Conservation (phyloP, 192 early-diverging fungal genomes). For the Piromyces finnis region DNA sequence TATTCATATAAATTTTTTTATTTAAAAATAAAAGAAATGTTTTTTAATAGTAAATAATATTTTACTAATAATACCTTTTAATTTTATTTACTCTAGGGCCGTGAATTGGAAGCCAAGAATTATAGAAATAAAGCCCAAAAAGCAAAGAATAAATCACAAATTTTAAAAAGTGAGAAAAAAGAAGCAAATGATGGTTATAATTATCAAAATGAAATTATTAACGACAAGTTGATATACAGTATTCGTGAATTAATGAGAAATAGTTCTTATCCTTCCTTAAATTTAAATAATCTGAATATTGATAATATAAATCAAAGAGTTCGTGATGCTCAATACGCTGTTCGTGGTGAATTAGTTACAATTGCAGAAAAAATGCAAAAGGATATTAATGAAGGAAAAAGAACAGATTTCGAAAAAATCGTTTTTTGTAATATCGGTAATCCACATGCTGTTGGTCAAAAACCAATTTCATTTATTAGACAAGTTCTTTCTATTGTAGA, state of each 20-base stretch:
- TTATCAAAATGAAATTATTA: not conserved
- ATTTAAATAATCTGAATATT: not conserved
- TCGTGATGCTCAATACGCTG: conserved; percentile 76
- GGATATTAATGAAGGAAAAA: conserved; percentile 8
- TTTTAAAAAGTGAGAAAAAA: not conserved
- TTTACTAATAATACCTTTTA: too few relatives aligned
- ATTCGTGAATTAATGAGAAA: not conserved
- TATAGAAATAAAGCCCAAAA: not conserved
- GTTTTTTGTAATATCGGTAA: conserved; percentile 82
- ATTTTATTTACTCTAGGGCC: too few relatives aligned
- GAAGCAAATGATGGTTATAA: not conserved
- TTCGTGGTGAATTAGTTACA: conserved; percentile 86
- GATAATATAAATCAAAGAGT: conserved; percentile 57
- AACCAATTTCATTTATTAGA: conserved; percentile 90
- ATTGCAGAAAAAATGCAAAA: conserved; percentile 65
- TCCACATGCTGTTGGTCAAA: conserved; percentile 73
- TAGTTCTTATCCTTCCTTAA: not conserved
- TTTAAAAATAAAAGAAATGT: too few relatives aligned
- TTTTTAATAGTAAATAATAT: too few relatives aligned
- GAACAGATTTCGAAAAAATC: conserved; percentile 46
- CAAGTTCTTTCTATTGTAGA: conserved; percentile 77
- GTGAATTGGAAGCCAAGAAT: not conserved
- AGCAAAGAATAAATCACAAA: not conserved
- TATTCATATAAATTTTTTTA: too few relatives aligned
- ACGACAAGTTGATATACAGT: not conserved